Evolutionary conservation across 805 yeast genomes (phyloP), one percentile per base, ranked within the genome.

Genomic region (Metschnikowia bowlesiae): DNA sequence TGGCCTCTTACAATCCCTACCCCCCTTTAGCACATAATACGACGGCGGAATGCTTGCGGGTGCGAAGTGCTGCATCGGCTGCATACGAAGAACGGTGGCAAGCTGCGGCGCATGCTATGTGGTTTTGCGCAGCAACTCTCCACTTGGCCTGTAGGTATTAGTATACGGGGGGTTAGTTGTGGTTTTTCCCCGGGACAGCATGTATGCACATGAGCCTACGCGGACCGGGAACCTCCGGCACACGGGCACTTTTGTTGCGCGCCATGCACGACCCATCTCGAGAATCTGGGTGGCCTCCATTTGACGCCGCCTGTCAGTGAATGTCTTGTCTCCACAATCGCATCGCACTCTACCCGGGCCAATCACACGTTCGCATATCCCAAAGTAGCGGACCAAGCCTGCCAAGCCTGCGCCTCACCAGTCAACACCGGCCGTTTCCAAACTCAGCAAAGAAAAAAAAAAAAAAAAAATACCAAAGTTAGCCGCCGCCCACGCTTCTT

Each of bases 321-420:
- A n/a, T 33, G 34, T 32, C 45, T 33, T 42, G 38, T 42, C 45
- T 42, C 45, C 45, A 42, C 45, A 42, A 42, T 42, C 38, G 45
- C 45, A 42, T 42, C 45, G 45, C 45, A 42, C 30, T 42, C 14
- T 11, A 14, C 43, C 13, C 45, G 18, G 38, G 45, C 45, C 45
- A 42, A 42, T 42, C 45, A 33, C 16, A 42, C 28, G 38, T 33
- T 34, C 45, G 45, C 45, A 42, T 38, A 33, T 29, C 10, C 13
- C 8, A 29, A 29, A 29, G 26, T 28, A 30, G 43, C 29, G 30
- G 34, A 10, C 13, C 34, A 13, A 14, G 26, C 26, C 26, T 14
- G 14, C 13, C 34, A 13, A 30, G 26, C 26, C 34, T 29, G 14
- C 33, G n/a, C 33, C 43, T 14, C 43, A 14, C 14, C 26, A 18